Base-by-base conservation (phyloP, 306 rosid species). In the Senna tora region DNA sequence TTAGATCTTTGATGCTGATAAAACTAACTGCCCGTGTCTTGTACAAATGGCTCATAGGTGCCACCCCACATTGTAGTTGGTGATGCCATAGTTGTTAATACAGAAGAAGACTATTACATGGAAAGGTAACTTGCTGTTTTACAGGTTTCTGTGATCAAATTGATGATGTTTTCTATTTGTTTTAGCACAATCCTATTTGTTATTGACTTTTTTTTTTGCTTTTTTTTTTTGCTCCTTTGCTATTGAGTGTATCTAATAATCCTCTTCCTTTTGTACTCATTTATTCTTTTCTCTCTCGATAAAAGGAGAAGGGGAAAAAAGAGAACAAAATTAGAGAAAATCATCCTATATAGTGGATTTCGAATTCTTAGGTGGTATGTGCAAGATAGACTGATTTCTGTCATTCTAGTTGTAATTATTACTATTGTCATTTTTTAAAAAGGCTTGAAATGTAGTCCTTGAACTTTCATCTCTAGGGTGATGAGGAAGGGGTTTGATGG, bases 61-160 rank as follows among this genome's bases (percentile, higher is more conserved):
- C 96, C 97, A 0, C 75, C 89, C 50, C 97, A 91, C 67, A 73
- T 94, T 7, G 64, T 84, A 38, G 81, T 81, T 7, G 98, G 98
- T 53, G 97, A 94, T 65, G 84, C 90, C 25, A 79, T 94, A 74
- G 82, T 89, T 61, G 82, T 94, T 54, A 88, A 79, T 53, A 87
- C 98, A 3, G 91, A 84, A 77, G 89, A 87, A 2, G 91, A 86
- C 81, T 75, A 90, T 68, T 91, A 91, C 77, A 69, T 94, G n/a
- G 92, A 87, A 78, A 94, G 97, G 98, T 91, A 82, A 66, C 76
- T 60, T 72, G 53, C 60, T 55, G 15, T 47, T 4, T 53, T 47
- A n/a, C 70, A 22, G 49, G 32, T 74, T 41, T 65, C 49, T 54
- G 42, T 67, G 67, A 52, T 58, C 63, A 64, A 69, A 42, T 47